Evolutionary conservation across 371 early-diverging fungal genomes (phyloP).

Genomic region (Mucor irregularis): DNA sequence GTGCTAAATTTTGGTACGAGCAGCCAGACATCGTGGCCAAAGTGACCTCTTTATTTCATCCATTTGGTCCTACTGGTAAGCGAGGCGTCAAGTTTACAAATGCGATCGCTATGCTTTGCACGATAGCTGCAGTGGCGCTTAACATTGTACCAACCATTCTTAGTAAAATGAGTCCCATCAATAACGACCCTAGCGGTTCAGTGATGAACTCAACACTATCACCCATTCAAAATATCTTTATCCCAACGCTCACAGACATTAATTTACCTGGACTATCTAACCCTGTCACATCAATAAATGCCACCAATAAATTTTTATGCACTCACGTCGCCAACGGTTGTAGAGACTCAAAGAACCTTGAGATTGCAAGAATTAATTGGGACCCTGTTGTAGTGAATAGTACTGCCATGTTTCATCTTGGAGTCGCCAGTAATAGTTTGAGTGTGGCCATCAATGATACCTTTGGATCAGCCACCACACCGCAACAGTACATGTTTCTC

Average conservation of each 20-base stretch:
- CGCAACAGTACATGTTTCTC: background rate
- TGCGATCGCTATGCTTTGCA: constrained; percentile 1
- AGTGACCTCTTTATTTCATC: constrained; percentile 9
- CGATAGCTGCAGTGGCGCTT: background rate
- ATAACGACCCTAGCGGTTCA: background rate
- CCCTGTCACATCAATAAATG: background rate
- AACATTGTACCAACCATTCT: constrained; percentile 12
- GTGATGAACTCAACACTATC: constrained; percentile 8
- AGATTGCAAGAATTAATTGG: constrained; percentile 10
- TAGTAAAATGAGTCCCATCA: constrained; percentile 13
- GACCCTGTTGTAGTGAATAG: background rate
- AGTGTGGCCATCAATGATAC: background rate
- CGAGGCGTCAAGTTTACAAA: constrained; percentile 8
- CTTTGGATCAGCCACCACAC: background rate
- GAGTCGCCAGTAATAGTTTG: background rate
- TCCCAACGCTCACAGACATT: constrained; percentile 14
- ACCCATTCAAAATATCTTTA: constrained; percentile 5
- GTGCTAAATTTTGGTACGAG: constrained; percentile 20
- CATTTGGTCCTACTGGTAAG: constrained; percentile 17
- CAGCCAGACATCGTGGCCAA: constrained; percentile 12
- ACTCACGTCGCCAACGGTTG: constrained; percentile 7
- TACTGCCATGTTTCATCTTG: background rate
- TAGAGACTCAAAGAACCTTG: background rate
- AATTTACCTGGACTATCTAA: constrained; percentile 5
- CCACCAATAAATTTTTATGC: constrained; percentile 9